phyloP scores from a whole-genome alignment of 2,329 filamentous ascomycete genomes.

The Colletotrichum somersetense region DNA sequence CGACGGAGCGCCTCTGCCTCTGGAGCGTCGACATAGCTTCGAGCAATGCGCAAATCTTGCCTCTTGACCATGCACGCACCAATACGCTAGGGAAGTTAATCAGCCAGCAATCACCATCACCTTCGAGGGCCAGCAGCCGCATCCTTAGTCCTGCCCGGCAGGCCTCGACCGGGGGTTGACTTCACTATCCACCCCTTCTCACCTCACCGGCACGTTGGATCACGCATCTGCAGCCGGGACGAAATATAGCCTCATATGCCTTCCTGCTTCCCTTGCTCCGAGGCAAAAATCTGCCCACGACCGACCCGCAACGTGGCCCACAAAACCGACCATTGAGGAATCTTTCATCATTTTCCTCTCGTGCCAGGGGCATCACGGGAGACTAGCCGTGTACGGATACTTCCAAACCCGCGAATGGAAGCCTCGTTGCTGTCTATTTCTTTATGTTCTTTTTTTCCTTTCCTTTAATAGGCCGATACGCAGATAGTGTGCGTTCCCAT shows the following conservation, averaged over 20 bases:
- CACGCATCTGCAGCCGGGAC: constrained; percentile 18
- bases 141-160: neutral
- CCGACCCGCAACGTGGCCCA: constrained; percentile 19
- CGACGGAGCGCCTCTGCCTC: neutral
- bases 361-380: neutral
- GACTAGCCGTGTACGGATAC: neutral
- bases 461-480: too few species aligned
- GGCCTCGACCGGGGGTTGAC: constrained; percentile 1
- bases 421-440: neutral
- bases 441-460: too few species aligned
- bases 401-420: neutral
- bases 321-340: neutral
- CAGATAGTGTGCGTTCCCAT: too few species aligned
- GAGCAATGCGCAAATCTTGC: neutral
- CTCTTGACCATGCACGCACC: neutral
- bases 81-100: constrained; percentile 9
- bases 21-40: constrained; percentile 1
- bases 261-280: neutral
- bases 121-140: neutral
- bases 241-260: neutral
- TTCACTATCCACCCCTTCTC: neutral
- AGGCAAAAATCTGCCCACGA: constrained; percentile 26
- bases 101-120: constrained; percentile 29
- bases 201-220: constrained; percentile 24
- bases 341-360: neutral